Percentiles rank a stretch among this genome's conserved stretches.
Evolutionary conservation across 441 rosid genomes (phyloP).

Genomic region (Croton setiger): DNA sequence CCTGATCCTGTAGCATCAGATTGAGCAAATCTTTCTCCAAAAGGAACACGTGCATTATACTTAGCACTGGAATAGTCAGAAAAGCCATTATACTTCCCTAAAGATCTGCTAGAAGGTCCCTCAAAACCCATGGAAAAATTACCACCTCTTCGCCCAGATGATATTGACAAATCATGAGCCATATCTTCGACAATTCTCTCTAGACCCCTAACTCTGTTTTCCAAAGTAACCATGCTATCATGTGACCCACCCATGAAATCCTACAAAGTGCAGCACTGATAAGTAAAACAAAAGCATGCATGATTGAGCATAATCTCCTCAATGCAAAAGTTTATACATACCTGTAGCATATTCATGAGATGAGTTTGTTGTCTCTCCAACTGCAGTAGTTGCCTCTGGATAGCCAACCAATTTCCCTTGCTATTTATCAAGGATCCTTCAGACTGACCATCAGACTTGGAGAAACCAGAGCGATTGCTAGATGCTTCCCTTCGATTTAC

Average conservation of each 20-base stretch:
- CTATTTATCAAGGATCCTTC: slow-evolving; percentile 72
- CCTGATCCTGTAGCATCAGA: slow-evolving; percentile 60
- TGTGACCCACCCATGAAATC: slow-evolving; percentile 99
- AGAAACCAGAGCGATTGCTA: slow-evolving; percentile 45
- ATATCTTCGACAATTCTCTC: slow-evolving; percentile 96
- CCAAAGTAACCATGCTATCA: slow-evolving; percentile 86
- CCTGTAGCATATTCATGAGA: slow-evolving; percentile 98
- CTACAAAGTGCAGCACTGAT: slow-evolving; percentile 37
- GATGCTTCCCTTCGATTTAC: slow-evolving; percentile 52
- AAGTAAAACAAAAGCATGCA: slow-evolving; percentile 14
- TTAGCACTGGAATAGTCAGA: slow-evolving; percentile 65
- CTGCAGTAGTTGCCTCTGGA: slow-evolving; percentile 91
- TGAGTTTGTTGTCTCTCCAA: slow-evolving; percentile 93
- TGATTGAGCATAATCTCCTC: slow-evolving; percentile 13
- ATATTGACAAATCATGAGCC: slow-evolving; percentile 84
- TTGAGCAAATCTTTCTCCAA: slow-evolving; percentile 74
- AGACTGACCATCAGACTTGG: slow-evolving; percentile 62
- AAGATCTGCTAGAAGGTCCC: slow-evolving; percentile 49
- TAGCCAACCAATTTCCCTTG: slow-evolving; percentile 90
- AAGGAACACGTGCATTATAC: slow-evolving; percentile 55
- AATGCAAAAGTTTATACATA: slow-evolving; percentile 25
- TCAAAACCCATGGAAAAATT: slow-evolving; percentile 62
- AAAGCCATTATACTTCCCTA: slow-evolving; percentile 69
- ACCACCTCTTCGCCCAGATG: slow-evolving; percentile 71
- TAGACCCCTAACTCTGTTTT: slow-evolving; percentile 93